A percentile compares a stretch with the other conserved stretches of the same genome.
phyloP scores from a whole-genome alignment of 192 early-diverging fungal species.

The Lunasporangiospora selenospora region DNA sequence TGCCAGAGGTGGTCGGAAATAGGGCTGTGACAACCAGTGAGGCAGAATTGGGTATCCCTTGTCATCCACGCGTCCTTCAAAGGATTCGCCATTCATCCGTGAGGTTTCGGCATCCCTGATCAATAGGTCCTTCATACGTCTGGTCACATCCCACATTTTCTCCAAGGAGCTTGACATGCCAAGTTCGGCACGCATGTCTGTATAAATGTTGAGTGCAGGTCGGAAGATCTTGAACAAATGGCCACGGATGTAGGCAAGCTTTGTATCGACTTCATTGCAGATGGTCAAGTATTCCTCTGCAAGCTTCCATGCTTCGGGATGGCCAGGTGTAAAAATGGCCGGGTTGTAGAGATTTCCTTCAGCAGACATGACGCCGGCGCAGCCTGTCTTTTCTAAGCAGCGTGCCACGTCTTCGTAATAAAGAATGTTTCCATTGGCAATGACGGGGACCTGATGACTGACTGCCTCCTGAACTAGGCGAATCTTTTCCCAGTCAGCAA shows the following conservation, averaged over 20 bases:
- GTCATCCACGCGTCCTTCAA: conserved; percentile 20
- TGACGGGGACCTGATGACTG: conserved; percentile 71
- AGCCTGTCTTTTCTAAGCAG: conserved; percentile 79
- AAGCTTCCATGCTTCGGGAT: conserved; percentile 73
- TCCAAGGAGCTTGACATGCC: too few relatives aligned
- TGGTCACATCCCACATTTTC: too few relatives aligned
- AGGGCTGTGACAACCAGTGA: conserved; percentile 66
- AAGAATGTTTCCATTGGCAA: conserved; percentile 95
- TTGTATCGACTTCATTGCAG: conserved; percentile 62
- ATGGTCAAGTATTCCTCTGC: conserved; percentile 88
- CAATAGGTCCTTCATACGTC: too few relatives aligned
- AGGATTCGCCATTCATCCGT: too few relatives aligned
- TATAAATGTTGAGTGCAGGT: conserved; percentile 68
- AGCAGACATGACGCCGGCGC: conserved; percentile 94
- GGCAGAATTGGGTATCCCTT: conserved; percentile 60
- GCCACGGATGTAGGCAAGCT: conserved; percentile 65
- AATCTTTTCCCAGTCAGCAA: conserved; percentile 94
- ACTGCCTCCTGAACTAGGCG: conserved; percentile 78
- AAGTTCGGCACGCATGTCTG: conserved; percentile 82
- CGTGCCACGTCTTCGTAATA: conserved; percentile 86
- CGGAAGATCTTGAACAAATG: conserved; percentile 92
- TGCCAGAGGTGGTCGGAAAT: conserved; percentile 58
- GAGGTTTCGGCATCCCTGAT: too few relatives aligned
- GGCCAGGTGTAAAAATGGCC: conserved; percentile 67
- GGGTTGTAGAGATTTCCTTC: conserved; percentile 86